Base-by-base conservation (phyloP, 2,329 filamentous ascomycete genomes). In the Neonectria faginata region DNA sequence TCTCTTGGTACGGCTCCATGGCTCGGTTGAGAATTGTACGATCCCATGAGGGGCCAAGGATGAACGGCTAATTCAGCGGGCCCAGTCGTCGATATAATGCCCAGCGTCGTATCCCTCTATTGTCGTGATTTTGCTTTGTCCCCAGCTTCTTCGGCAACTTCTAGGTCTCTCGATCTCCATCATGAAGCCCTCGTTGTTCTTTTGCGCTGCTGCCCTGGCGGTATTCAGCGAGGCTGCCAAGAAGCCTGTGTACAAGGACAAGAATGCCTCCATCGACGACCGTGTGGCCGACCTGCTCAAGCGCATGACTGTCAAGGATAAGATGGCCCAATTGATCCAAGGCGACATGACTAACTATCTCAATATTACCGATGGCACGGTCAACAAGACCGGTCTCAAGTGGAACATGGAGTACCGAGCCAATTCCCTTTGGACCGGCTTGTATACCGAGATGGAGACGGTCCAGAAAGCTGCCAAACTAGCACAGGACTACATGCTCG, bases 281-380 rank as follows among this genome's bases (percentile, higher is more conserved):
- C 84, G 91, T 64, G 86, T 93, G 11, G 76, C 85, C 10, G 91
- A 93, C 75, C 83, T 94, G 5, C 79, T 94, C 57, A 85, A 86
- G 12, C 86, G 89, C 25, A 94, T 94, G 91, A 92, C 89, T 0
- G 85, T 92, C 59, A 84, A 91, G 72, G 91, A 94, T 64, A 94
- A 94, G 79, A 86, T 88, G 48, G 84, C 89, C 1, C 91, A 93
- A 75, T 81, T 91, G 69, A 83, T 90, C 29, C 89, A 91, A 74
- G 88, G 91, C 52, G 91, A 93, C 73, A 84, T 94, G 65, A 84
- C 85, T 6, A 92, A 92, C 74, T 94, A 90, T 88, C 85, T 93
- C 76, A 88, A 93, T 74, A 83, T 84, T n/a, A 89, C 86, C 0
- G 85, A 86, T 36, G 89, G 89, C 60, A 81, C 79, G n/a, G 88